Base-by-base conservation (phyloP, 768 basidiomycete species). In the Multifurca ochricompacta region DNA sequence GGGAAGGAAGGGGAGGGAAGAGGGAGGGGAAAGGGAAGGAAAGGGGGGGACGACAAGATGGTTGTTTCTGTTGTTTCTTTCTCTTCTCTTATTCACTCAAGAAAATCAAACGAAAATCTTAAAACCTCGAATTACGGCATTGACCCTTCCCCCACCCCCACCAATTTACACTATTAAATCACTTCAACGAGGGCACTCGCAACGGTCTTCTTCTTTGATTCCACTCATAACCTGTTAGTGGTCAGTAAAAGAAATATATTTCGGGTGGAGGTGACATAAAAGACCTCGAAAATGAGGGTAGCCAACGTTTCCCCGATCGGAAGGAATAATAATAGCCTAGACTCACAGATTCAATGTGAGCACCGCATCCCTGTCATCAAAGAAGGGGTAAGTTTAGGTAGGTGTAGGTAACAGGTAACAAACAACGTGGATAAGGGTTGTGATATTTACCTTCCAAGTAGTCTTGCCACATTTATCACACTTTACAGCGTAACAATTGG, bases 191-290 rank as follows among this genome's bases (percentile, higher is more conserved):
- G 69, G 49, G 59, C 77, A 79, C 53, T 58, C 62, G 59, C 77
- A 78, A 59, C 69, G 73, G 63, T 79, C 71, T 61, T 75, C 74
- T 49, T 78, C 77, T 62, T 74, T 73, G 51, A 78, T 74, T 48
- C 70, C 62, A 50, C 67, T 66, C 77, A 78, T 76, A 43, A 78
- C 77, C 78, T 78, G 59, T 3, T 23, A 10, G 2, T 2, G 14
- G 14, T 27, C n/a, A n/a, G 41, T 42, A 27, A 16, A 7, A 6
- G 27, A 42, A 23, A 25, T 16, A 25, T 3, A 4, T 42, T 31
- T 19, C 21, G 9, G 37, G 41, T n/a, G n/a, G n/a, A n/a, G n/a
- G 34, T 56, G 48, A 56, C 54, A 56, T 56, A 56, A 56, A 46
- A 31, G 9, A 35, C 18, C 46, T 3, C 25, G 18, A 48, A 41